Evolutionary conservation across 768 basidiomycete genomes (phyloP).

Genomic region (Leccinum uliginosum): DNA sequence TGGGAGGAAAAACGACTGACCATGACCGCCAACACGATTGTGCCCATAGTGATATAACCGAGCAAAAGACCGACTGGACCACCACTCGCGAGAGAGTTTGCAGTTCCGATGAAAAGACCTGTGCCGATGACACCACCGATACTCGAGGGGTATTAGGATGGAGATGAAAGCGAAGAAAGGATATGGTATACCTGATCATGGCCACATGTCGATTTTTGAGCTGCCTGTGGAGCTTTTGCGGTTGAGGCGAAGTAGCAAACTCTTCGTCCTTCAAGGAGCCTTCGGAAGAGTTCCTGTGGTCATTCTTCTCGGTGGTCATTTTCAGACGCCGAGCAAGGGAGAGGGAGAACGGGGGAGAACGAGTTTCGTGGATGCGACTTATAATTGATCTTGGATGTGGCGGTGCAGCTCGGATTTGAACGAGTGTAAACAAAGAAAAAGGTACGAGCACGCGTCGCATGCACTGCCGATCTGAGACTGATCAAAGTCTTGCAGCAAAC

Average conservation of each 20-base stretch:
- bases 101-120: constrained; percentile 70
- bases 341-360: not conserved
- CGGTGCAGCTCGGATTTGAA: not conserved
- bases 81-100: constrained; percentile 44
- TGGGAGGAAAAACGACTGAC: constrained; percentile 28
- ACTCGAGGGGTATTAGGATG: constrained; percentile 31
- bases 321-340: not conserved
- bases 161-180: not conserved
- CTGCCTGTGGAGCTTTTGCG: constrained; percentile 45
- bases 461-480: not conserved
- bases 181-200: constrained; percentile 61
- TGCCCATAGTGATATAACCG: constrained; percentile 62
- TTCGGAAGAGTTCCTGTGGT: constrained; percentile 6
- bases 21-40: constrained; percentile 72
- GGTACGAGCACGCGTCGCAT: not conserved
- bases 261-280: constrained; percentile 25
- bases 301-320: constrained; percentile 25
- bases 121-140: constrained; percentile 57
- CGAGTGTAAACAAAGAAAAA: not conserved
- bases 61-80: constrained; percentile 74
- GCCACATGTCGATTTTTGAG: constrained; percentile 76
- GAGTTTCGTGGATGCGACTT: not conserved
- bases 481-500: not conserved
- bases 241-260: not conserved
- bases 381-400: not conserved